Evolutionary conservation across 768 basidiomycete species (phyloP).

Genomic region (Macrolepiota albuminosa): DNA sequence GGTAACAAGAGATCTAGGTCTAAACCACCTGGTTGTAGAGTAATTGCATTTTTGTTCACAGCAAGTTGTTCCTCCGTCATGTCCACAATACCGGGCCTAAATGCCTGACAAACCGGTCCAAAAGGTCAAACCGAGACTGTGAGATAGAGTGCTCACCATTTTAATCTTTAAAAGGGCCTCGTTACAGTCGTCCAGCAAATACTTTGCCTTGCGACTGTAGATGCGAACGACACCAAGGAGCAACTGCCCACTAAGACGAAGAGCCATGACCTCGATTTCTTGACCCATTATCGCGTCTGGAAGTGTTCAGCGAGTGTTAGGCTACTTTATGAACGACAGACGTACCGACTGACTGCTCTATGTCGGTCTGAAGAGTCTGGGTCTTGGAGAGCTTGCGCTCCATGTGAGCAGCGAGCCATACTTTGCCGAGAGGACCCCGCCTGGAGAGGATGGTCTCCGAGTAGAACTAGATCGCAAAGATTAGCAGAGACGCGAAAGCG

Average conservation of each 20-base stretch:
- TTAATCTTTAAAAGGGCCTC: slow-evolving; percentile 94
- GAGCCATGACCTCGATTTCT: slow-evolving; percentile 89
- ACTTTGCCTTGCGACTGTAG: slow-evolving; percentile 97
- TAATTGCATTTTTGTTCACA: slow-evolving; percentile 85
- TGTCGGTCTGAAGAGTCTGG: slow-evolving; percentile 91
- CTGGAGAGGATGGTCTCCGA: slow-evolving; percentile 92
- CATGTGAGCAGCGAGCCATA: slow-evolving; percentile 99
- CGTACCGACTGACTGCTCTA: slow-evolving; percentile 88
- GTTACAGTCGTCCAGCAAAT: slow-evolving; percentile 95
- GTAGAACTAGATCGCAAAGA: slow-evolving; percentile 57
- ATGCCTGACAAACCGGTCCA: slow-evolving; percentile 52
- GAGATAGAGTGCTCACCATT: slow-evolving; percentile 54
- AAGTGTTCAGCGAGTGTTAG: neutral
- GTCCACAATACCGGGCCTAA: slow-evolving; percentile 93
- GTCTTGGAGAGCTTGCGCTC: slow-evolving; percentile 96
- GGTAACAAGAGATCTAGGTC: slow-evolving; percentile 79
- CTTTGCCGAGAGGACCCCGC: slow-evolving; percentile 89
- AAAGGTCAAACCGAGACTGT: neutral
- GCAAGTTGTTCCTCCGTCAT: slow-evolving; percentile 92
- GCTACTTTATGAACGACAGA: slow-evolving; percentile 8
- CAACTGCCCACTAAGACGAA: slow-evolving; percentile 94
- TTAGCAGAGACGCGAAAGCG: slow-evolving; percentile 9
- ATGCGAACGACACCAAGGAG: slow-evolving; percentile 96
- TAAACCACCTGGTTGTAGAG: slow-evolving; percentile 69
- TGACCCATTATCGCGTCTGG: slow-evolving; percentile 90